Evolutionary conservation across 768 basidiomycete genomes (phyloP), one percentile per base, ranked within the genome.

Genomic region (Sistotremastrum niveocremeum): DNA sequence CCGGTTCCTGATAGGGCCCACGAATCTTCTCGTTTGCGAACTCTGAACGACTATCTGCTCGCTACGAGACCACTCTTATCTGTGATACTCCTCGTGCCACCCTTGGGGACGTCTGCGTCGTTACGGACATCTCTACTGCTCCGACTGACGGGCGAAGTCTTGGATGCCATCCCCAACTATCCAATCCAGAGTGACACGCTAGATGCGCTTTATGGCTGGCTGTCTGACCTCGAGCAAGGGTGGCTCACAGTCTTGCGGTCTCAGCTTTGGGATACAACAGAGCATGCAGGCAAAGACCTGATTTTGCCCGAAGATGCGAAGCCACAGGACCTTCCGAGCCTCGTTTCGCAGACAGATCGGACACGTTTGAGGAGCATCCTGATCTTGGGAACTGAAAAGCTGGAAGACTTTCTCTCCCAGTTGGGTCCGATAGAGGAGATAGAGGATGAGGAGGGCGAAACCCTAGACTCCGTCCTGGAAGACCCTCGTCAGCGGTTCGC

Each of bases 171-270:
- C 6, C 63, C 72, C 4, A 81, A 82, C 4, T 88, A 88, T 56
- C 60, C 63, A 3, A 68, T 74, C 1, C 60, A 67, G 10, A 49
- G 61, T 20, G 59, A 64, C 5, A 61, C 65, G 9, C 60, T 88
- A 2, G 68, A 63, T 33, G 64, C 70, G 35, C 66, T 84, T 4
- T 65, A 82, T 29, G 76, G 80, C 49, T 82, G 77, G 65, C 62
- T 87, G 29, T 74, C 77, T 55, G 78, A 84, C 54, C 69, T 88
- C 35, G 85, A 88, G 60, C 70, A 76, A 43, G 81, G 76, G 0
- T 88, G 85, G 85, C 52, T 76, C 9, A 69, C 74, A 11, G 79
- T 82, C 2, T 66, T 88, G 31, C 70, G 70, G 36, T 63, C 65
- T 4, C 78, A 83, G 53, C 66, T 71, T 2, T 88, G 85, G 85